Evolutionary conservation across 208 protist genomes (phyloP), one percentile per base, ranked within the genome.

Genomic region (Leishmania arabica): DNA sequence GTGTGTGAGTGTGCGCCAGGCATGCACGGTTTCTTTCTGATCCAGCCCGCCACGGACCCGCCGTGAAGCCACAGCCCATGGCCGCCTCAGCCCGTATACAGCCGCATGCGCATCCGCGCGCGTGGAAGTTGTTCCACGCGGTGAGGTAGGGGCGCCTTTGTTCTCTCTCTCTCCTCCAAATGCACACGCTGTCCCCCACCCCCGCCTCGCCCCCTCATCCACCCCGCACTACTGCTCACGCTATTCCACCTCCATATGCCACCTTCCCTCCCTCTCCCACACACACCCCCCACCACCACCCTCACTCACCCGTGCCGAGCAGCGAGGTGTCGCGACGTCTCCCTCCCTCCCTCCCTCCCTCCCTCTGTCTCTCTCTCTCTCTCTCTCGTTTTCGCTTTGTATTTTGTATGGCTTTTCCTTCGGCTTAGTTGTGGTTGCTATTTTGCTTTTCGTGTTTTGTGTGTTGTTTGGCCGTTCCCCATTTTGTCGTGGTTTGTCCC

Each of bases 261-360:
- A 40, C 75, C n/a, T 53, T 78, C 75, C 54, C 75, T 78, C 75
- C 45, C 42, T 70, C 34, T 78, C 68, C n/a, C 42, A 24, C 34
- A 31, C 68, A 15, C 34, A 7, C 34, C 68, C 68, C 24, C 9
- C 9, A 42, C 68, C 31, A 24, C 68, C n/a, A 31, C 58, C n/a
- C 34, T 27, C 8, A 64, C 58, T 9, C 21, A 58, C 5, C 24
- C 54, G 27, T 34, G n/a, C 27, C 58, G 27, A 31, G n/a, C 27
- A 64, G 58, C 58, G 27, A 64, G 31, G 58, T 64, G 58, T 64
- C 2, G 58, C 31, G 11, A 54, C 51, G 7, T 64, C 58, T 31
- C 11, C 17, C 19, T 37, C 37, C 1, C 1, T 37, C 37, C 1
- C 37, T 37, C 37, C 4, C 24, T 62, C 27, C 3, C 27, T 13